A percentile compares a stretch with the other conserved stretches of the same genome.
These are phyloP conservation scores for Diplodia corticola DNA, from an alignment of 2,329 filamentous ascomycete species.

Conservation along the genomic window DNA sequence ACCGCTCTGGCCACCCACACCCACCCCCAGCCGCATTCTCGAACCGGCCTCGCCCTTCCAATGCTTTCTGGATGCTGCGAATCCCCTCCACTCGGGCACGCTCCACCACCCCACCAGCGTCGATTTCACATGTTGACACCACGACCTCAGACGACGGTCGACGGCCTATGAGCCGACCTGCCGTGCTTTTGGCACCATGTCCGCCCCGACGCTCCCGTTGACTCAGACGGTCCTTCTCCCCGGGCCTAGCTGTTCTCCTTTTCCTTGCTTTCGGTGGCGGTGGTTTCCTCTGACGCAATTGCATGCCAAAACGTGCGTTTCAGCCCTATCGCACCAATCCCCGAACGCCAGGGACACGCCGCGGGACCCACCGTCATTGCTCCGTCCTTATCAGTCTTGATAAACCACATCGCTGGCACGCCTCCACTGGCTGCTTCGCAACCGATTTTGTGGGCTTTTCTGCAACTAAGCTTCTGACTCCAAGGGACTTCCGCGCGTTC, in stretches of 20 bases:
- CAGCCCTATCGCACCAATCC: constrained; percentile 20
- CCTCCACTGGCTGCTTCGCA: not conserved
- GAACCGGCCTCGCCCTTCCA: not conserved
- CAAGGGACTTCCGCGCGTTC: constrained; percentile 6
- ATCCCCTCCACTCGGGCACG: constrained; percentile 4
- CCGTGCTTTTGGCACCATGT: not conserved
- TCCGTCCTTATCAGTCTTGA: constrained; percentile 10
- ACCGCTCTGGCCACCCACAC: not conserved
- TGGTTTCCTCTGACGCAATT: not conserved
- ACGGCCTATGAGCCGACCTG: not conserved
- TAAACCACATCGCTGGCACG: not conserved
- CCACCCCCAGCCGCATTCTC: not conserved
- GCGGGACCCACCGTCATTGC: constrained; percentile 1
- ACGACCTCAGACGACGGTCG: not conserved
- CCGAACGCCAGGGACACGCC: constrained; percentile 2
- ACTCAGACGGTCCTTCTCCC: not conserved
- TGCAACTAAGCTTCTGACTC: not conserved
- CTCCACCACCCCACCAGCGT: constrained; percentile 9
- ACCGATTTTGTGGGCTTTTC: not conserved
- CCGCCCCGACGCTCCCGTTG: constrained; percentile 1
- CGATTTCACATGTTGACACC: constrained; percentile 10
- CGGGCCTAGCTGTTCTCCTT: not conserved
- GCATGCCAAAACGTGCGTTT: constrained; percentile 1
- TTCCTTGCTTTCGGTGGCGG: not conserved
- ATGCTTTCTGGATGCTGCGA: not conserved